These are phyloP conservation scores for Stentor coeruleus DNA, from an alignment of 73 alveolate species.

Conservation along the genomic window DNA sequence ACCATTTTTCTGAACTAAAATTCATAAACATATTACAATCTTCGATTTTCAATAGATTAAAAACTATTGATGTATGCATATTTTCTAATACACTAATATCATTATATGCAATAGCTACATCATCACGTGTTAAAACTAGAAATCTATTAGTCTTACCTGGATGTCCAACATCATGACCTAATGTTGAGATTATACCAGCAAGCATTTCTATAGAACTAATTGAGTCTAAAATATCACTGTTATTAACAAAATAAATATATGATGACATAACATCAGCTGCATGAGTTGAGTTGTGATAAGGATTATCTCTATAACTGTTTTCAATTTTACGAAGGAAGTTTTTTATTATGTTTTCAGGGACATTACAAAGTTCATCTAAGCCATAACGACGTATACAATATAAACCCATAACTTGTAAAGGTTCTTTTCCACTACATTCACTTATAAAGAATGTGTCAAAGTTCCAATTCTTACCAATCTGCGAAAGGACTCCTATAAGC, in stretches of 20 bases:
- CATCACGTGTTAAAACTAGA: constrained; percentile 17
- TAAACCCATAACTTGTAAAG: neutral
- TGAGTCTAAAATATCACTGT: constrained; percentile 29
- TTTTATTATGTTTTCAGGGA: neutral
- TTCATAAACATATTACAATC: constrained; percentile 68
- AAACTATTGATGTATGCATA: constrained; percentile 36
- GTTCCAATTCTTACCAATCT: constrained; percentile 25
- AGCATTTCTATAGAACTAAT: constrained; percentile 25
- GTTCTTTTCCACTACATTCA: neutral
- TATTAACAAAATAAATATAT: neutral
- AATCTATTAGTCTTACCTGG: constrained; percentile 34
- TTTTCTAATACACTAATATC: constrained; percentile 46
- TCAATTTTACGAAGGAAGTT: neutral
- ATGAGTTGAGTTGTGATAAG: constrained; percentile 25
- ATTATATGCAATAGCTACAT: constrained; percentile 29
- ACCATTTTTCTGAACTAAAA: constrained; percentile 52
- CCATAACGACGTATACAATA: neutral
- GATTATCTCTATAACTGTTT: neutral
- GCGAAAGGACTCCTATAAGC: constrained; percentile 12
- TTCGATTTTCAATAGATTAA: constrained; percentile 27
- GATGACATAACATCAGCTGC: constrained; percentile 24
- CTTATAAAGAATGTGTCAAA: constrained; percentile 12
- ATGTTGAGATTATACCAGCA: constrained; percentile 30
- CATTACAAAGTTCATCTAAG: constrained; percentile 3
- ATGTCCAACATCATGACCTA: constrained; percentile 49